phyloP scores from a whole-genome alignment of 2,329 filamentous ascomycete species.

The Botrytis fragariae region DNA sequence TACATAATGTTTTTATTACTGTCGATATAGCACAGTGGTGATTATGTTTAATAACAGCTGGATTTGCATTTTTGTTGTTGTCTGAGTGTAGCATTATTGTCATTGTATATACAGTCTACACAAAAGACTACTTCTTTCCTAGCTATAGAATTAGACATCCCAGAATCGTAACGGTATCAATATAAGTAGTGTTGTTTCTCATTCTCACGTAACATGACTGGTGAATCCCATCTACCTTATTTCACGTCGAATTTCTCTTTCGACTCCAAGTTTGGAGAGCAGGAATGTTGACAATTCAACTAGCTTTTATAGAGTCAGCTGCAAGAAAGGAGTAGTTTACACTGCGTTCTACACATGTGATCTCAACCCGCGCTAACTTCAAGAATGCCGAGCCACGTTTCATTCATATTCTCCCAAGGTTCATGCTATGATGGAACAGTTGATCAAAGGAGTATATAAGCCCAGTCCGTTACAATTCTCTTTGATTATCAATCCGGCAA shows the following conservation, averaged over 20 bases:
- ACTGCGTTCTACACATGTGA: background rate
- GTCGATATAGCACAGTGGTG: background rate
- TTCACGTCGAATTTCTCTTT: accelerated
- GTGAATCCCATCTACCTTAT: background rate
- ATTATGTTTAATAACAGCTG: background rate
- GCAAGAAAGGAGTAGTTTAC: background rate
- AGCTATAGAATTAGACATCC: too few relatives aligned
- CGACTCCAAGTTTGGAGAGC: background rate
- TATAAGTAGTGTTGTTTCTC: too few relatives aligned
- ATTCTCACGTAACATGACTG: too few relatives aligned
- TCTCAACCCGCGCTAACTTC: background rate
- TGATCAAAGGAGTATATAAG: background rate
- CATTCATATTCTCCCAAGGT: background rate
- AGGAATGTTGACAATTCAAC: background rate
- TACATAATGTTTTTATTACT: background rate
- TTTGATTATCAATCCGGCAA: background rate
- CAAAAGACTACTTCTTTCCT: too few relatives aligned
- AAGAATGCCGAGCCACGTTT: background rate
- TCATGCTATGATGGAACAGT: background rate
- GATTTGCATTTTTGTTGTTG: background rate
- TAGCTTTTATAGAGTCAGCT: background rate
- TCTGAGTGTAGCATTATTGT: too few relatives aligned
- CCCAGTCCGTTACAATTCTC: background rate
- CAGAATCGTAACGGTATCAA: too few relatives aligned
- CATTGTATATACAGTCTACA: too few relatives aligned